Evolutionary conservation across 306 rosid species (phyloP).

Genomic region (Dryas alaskensis): DNA sequence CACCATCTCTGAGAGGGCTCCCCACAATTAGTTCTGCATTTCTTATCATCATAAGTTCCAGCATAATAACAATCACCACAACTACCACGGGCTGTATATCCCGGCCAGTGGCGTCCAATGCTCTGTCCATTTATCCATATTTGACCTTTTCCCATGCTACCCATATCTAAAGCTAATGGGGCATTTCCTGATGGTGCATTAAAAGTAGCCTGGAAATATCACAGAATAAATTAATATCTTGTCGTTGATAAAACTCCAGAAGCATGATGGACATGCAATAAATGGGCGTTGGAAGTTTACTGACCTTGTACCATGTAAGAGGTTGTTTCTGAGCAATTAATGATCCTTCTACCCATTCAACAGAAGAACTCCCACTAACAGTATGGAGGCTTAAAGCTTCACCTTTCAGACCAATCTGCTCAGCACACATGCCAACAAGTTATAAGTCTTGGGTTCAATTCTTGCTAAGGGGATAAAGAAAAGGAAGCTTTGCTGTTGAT

Average conservation of each 20-base stretch:
- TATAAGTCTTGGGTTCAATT: constrained; percentile 3
- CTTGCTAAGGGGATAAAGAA: not conserved
- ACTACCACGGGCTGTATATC: constrained; percentile 52
- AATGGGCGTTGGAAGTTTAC: constrained; percentile 16
- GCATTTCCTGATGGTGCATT: constrained; percentile 66
- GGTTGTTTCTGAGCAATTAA: constrained; percentile 61
- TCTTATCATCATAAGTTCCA: constrained; percentile 64
- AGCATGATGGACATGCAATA: constrained; percentile 8
- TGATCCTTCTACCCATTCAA: constrained; percentile 77
- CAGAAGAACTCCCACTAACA: constrained; percentile 69
- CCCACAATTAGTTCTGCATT: constrained; percentile 69
- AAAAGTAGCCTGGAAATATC: constrained; percentile 57
- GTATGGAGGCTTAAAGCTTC: constrained; percentile 71
- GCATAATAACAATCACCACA: constrained; percentile 74
- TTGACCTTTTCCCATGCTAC: constrained; percentile 93
- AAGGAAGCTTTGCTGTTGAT: not conserved
- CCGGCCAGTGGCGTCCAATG: constrained; percentile 96
- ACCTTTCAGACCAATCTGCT: constrained; percentile 81
- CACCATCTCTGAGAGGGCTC: constrained; percentile 94
- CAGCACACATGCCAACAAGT: constrained; percentile 23
- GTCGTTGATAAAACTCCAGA: constrained; percentile 5
- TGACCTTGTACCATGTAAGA: constrained; percentile 95
- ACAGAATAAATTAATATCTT: constrained; percentile 8
- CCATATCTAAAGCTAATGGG: constrained; percentile 90
- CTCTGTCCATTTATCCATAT: constrained; percentile 86